These are phyloP conservation scores for Pittosporum tobira DNA, from an alignment of 129 eudicot genomes.

Conservation along the genomic window DNA sequence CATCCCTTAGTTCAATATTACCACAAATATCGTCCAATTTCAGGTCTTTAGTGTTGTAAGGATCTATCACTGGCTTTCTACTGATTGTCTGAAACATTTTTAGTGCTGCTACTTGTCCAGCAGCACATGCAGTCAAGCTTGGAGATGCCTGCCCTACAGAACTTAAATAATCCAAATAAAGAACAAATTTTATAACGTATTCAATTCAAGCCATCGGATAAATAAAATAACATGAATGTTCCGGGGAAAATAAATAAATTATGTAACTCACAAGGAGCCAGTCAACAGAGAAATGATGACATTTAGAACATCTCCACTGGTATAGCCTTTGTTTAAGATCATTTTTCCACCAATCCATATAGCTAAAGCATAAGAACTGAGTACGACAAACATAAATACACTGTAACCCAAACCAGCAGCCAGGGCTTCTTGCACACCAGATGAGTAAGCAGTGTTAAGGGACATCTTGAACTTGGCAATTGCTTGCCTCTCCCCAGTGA, in stretches of 20 bases:
- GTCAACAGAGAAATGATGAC: constrained; percentile 23
- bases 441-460: constrained; percentile 18
- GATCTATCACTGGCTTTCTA: constrained; percentile 27
- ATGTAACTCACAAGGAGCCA: constrained; percentile 35
- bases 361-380: constrained; percentile 31
- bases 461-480: constrained; percentile 23
- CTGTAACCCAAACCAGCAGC: constrained; percentile 34
- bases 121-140: constrained; percentile 21
- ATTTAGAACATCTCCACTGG: constrained; percentile 35
- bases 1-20: constrained; percentile 23
- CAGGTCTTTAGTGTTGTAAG: constrained; percentile 11
- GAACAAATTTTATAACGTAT: background rate
- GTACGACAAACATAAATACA: constrained; percentile 11
- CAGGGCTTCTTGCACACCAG: constrained; percentile 34
- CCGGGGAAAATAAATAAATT: background rate
- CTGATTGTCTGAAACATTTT: constrained; percentile 26
- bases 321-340: constrained; percentile 24
- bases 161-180: constrained; percentile 4
- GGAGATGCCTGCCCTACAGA: constrained; percentile 34
- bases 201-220: background rate
- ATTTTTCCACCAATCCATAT: constrained; percentile 38
- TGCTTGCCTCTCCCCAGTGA: constrained; percentile 43
- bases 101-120: constrained; percentile 31
- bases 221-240: background rate
- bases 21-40: constrained; percentile 16